Percentiles rank a stretch among this genome's conserved stretches.
Evolutionary conservation across 2,329 filamentous ascomycete genomes (phyloP).

Genomic region (Sporothrix phasma): DNA sequence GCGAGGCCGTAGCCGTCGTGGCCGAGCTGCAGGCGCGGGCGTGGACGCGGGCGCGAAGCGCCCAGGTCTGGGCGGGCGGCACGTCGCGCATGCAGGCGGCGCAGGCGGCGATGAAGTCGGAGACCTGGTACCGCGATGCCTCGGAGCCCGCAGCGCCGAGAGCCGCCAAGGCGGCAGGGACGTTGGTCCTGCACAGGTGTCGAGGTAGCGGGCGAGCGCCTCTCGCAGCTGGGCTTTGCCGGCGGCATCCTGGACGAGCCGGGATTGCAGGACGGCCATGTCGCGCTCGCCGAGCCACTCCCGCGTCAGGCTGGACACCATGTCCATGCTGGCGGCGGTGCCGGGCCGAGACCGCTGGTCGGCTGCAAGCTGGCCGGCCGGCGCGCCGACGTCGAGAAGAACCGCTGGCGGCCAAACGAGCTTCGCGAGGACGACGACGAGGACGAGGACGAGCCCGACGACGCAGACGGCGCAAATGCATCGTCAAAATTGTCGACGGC

Average conservation of each 20-base stretch:
- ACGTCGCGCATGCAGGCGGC: slow-evolving; percentile 18
- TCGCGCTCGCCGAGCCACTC: not conserved
- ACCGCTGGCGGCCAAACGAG: not conserved
- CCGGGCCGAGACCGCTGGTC: not conserved
- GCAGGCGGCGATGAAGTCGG: not conserved
- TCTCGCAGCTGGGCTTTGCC: slow-evolving; percentile 23
- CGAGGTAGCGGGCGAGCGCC: slow-evolving; percentile 21
- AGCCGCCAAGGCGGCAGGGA: no score
- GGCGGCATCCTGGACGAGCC: slow-evolving; percentile 20
- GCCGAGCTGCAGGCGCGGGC: slow-evolving; percentile 20
- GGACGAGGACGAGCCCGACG: no score
- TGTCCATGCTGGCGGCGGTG: not conserved
- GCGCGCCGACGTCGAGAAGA: not conserved
- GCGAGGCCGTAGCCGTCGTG: slow-evolving; percentile 14
- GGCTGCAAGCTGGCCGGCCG: not conserved
- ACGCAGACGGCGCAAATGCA: no score
- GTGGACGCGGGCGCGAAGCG: slow-evolving; percentile 26
- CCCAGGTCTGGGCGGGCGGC: slow-evolving; percentile 27
- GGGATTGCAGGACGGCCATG: not conserved
- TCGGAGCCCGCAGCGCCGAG: no score
- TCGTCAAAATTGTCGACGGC: not conserved
- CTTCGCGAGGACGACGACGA: not conserved
- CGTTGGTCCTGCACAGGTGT: no score
- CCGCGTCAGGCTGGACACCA: not conserved
- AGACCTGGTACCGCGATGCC: not conserved